A percentile compares a stretch with the other conserved stretches of the same genome.
Conservation (phyloP, 441 rosid species). For the Melastoma candidum region DNA sequence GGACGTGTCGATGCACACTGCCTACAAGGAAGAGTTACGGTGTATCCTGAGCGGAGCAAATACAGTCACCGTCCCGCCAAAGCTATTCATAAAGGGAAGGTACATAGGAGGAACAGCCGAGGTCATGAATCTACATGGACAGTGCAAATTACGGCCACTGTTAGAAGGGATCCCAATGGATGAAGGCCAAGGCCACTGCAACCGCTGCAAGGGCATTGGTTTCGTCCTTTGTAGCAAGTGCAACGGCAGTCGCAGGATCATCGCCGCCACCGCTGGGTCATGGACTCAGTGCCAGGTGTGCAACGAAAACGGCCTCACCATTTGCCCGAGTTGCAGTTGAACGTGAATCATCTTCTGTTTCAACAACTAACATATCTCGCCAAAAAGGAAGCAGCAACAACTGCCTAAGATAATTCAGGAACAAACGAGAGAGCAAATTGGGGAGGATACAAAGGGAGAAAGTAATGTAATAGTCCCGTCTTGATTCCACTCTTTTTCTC, state of each 20-base stretch:
- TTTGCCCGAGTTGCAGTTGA: slow-evolving; percentile 42
- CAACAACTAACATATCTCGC: no score
- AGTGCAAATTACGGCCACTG: slow-evolving; percentile 39
- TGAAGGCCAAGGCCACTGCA: slow-evolving; percentile 27
- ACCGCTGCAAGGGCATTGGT: slow-evolving; percentile 37
- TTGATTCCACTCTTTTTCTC: no score
- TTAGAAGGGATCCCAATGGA: slow-evolving; percentile 30
- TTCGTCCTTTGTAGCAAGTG: slow-evolving; percentile 49
- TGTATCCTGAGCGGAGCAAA: slow-evolving; percentile 9
- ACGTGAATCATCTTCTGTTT: no score
- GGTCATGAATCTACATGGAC: slow-evolving; percentile 40
- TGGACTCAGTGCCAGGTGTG: slow-evolving; percentile 33
- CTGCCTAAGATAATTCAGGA: no score
- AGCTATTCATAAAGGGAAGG: slow-evolving; percentile 51
- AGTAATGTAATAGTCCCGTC: no score
- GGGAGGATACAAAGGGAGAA: no score
- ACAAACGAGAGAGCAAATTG: no score
- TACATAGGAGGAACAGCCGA: slow-evolving; percentile 57
- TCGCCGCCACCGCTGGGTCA: slow-evolving; percentile 15
- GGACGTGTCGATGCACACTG: not conserved
- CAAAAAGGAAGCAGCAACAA: no score
- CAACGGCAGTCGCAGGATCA: slow-evolving; percentile 42
- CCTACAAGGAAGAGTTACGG: slow-evolving; percentile 49
- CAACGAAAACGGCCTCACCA: slow-evolving; percentile 54
- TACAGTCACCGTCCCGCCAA: slow-evolving; percentile 28